Evolutionary conservation across 2,329 filamentous ascomycete species (phyloP), one percentile per base, ranked within the genome.

Genomic region (Corniculantispora saksenae): DNA sequence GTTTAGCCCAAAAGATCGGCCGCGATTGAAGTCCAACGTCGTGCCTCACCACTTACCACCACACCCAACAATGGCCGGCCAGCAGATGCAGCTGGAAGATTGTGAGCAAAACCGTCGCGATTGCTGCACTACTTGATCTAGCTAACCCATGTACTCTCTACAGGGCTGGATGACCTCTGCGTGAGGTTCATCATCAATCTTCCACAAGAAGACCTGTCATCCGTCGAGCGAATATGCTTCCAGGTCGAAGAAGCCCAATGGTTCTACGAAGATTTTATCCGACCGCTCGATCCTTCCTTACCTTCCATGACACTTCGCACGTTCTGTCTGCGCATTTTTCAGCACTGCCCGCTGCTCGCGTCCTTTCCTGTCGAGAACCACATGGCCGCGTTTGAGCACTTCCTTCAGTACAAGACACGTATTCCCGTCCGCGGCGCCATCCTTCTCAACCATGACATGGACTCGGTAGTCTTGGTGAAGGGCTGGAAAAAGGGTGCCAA

Each of bases 221-320:
- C 92, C 2, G 91, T 97, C 65, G 92, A 93, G 75, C 91, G 95
- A 75, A 95, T 99, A 79, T 98, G 94, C 80, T 99, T 99, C 78
- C 94, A 98, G 80, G 91, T 99, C 71, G 95, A 99, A 79, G 96
- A 99, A 80, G 95, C 95, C 72, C 96, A 99, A 88, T 99, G 95
- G 95, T 99, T 97, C 80, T 99, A 99, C 86, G 95, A 99, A 83
- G 95, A 99, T 79, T 99, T 99, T 76, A 93, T 99, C 76, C 92
- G 95, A 56, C 94, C 94, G 47, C 83, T 95, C 69, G 91, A 97
- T 78, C 90, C 93, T 61, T 85, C 85, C 47, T 84, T 99, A 13
- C 95, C 95, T 5, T 93, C 91, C 63, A 90, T 98, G 83, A 88
- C 89, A 54, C 85, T 99, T 40, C 89, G 92, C 70, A 89, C 85